Evolutionary conservation across 2,329 filamentous ascomycete genomes (phyloP), one percentile per base, ranked within the genome.

Genomic region (Diaporthe citri): DNA sequence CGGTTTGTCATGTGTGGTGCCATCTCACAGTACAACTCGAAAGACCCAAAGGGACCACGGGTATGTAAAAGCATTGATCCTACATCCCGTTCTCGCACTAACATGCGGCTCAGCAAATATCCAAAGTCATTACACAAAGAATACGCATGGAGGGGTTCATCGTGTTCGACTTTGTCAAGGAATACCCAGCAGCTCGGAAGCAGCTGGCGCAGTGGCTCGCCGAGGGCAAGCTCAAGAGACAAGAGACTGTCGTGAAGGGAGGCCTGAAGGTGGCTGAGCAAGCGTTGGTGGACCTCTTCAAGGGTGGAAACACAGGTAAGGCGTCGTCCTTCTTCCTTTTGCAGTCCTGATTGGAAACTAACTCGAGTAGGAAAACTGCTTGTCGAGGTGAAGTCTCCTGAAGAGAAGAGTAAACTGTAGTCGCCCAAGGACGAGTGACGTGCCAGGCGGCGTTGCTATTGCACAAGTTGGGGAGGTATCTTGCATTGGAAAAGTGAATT

Each of bases 1-100:
- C 88, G 93, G 31, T 93, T 95, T 81, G 90, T 92, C 78, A 93
- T 93, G 83, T 95, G 93, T 82, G 93, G 93, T 84, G 74, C 74
- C 9, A 77, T 77, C 25, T 76, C 74, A 20, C 74, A 76, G 60
- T 77, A 77, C 31, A 77, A 77, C 66, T 59, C 75, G 22, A 71
- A 43, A 34, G 75, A 75, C 4, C 75, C 75, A 3, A 67, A 55
- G 34, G 75, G 75, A 2, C 75, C 75, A 59, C 52, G 73, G 46
- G 75, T 71, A 60, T 15, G 71, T 56, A 7, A 15, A 9, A 20
- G 28, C 15, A n/a, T 8, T 28, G 20, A 9, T 36, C 25, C 17
- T 6, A 15, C 10, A 13, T 67, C 22, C 9, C 15, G 41, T 39
- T 20, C 8, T 1, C 31, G 15, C 20, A 41, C 51, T 73, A 25